Percentiles rank a stretch among this genome's conserved stretches.
Conservation (phyloP, 2,329 filamentous ascomycete species). For the Fusarium aywerte region DNA sequence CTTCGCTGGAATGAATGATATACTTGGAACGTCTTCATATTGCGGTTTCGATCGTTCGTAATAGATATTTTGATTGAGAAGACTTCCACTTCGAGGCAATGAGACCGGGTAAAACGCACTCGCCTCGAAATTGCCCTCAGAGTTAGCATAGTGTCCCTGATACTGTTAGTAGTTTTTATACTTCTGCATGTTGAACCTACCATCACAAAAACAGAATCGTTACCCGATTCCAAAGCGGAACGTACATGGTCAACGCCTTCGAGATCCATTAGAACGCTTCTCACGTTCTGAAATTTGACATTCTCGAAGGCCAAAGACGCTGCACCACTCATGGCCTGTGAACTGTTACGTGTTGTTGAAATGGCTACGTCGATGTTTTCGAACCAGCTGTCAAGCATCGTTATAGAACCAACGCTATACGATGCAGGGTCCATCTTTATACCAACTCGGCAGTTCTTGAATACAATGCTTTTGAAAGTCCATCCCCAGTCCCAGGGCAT, state of each 20-base stretch:
- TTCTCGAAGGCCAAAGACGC: slow-evolving; percentile 62
- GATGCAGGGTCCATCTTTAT: slow-evolving; percentile 70
- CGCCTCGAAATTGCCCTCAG: slow-evolving; percentile 36
- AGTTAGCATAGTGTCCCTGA: slow-evolving; percentile 45
- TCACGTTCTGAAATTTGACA: slow-evolving; percentile 53
- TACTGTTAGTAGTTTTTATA: slow-evolving; percentile 13
- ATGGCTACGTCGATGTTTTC: slow-evolving; percentile 74
- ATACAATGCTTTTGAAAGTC: slow-evolving; percentile 74
- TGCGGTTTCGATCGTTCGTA: slow-evolving; percentile 81
- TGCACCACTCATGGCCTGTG: slow-evolving; percentile 50
- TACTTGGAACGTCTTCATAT: slow-evolving; percentile 69
- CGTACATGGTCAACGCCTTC: slow-evolving; percentile 34
- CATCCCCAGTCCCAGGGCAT: slow-evolving; percentile 83
- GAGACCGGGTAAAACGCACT: slow-evolving; percentile 39
- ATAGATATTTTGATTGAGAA: slow-evolving; percentile 66
- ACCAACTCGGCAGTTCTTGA: slow-evolving; percentile 72
- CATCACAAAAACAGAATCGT: slow-evolving; percentile 43
- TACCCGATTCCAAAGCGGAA: slow-evolving; percentile 11
- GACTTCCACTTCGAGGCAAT: slow-evolving; percentile 44
- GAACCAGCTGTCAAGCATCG: slow-evolving; percentile 79
- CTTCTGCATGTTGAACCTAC: slow-evolving; percentile 13
- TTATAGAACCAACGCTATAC: slow-evolving; percentile 74
- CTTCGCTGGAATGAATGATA: slow-evolving; percentile 75
- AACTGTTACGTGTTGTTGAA: slow-evolving; percentile 64
- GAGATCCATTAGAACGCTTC: slow-evolving; percentile 45